Evolutionary conservation across 108 stramenopile species (phyloP), one percentile per base, ranked within the genome.

Genomic region (Skeletonema menzelii): DNA sequence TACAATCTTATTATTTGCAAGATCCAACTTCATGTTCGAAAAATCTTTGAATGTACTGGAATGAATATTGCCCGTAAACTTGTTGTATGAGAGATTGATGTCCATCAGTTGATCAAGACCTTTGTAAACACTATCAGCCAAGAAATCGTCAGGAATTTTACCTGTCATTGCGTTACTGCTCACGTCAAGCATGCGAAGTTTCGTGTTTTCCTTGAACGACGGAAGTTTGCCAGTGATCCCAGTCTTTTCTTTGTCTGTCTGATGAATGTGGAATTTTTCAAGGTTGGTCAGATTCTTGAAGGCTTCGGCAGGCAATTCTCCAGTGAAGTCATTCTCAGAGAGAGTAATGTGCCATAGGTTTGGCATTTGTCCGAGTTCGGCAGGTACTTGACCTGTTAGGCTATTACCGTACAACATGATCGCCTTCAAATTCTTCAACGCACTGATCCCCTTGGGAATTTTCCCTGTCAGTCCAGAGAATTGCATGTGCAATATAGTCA

Each of bases 141-240:
- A 40, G 66, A 90, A 90, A 57, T 85, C 60, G 31, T 60, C 59
- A n/a, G 89, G 89, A 62, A 90, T 86, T 0, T 78, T 58, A 59
- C 89, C 89, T 10, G 87, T 88, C 70, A 90, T 71, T 24, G 81
- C 65, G 57, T 86, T 88, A 40, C 77, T 74, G 26, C 83, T 86
- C 5, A 85, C 69, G 71, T 90, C 89, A 12, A 87, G 79, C 72
- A 76, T 77, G 70, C 76, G 79, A 53, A 83, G 82, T 46, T 82
- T 75, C 12, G 73, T 79, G 10, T 83, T 63, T n/a, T 82, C 70
- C 53, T 64, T 59, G 58, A 90, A 86, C 35, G 73, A 77, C 22
- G 85, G 89, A 20, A 90, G 61, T 28, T 79, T 73, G 3, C 89
- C 87, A 26, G 74, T 79, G 57, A 90, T 80, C 57, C 83, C 72